These are phyloP conservation scores for Sarocladiaceae sp. DNA, from an alignment of 2,329 filamentous ascomycete species.

Conservation along the genomic window DNA sequence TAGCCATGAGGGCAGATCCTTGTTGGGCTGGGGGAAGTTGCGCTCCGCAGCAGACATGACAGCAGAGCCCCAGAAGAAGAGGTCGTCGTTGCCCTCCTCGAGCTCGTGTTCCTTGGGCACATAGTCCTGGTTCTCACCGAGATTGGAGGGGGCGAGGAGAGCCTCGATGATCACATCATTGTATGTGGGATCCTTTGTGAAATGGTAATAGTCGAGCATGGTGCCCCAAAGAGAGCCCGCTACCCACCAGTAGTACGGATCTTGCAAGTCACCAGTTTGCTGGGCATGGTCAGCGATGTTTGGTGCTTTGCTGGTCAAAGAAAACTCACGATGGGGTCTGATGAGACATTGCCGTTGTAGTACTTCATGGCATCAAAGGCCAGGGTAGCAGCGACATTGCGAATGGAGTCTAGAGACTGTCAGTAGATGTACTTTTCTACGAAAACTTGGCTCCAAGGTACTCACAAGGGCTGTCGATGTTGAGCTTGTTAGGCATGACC, in stretches of 20 bases:
- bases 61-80: slow-evolving; percentile 69
- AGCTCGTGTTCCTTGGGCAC: slow-evolving; percentile 51
- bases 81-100: slow-evolving; percentile 71
- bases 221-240: slow-evolving; percentile 62
- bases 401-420: slow-evolving; percentile 50
- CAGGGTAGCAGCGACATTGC: slow-evolving; percentile 54
- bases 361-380: slow-evolving; percentile 59
- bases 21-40: slow-evolving; percentile 59
- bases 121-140: slow-evolving; percentile 54
- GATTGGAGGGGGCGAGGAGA: slow-evolving; percentile 50
- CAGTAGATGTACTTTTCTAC: no score
- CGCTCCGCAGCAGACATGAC: slow-evolving; percentile 66
- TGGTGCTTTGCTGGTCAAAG: no score
- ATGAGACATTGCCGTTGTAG: slow-evolving; percentile 59
- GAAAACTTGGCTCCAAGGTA: slow-evolving; percentile 8
- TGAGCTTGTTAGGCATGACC: slow-evolving; percentile 32
- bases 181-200: slow-evolving; percentile 59
- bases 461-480: slow-evolving; percentile 32
- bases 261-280: slow-evolving; percentile 58
- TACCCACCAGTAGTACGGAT: slow-evolving; percentile 68
- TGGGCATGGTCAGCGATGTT: slow-evolving; percentile 17
- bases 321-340: slow-evolving; percentile 37
- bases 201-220: slow-evolving; percentile 66
- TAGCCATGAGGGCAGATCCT: slow-evolving; percentile 56
- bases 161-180: slow-evolving; percentile 56